Percentiles rank a stretch among this genome's conserved stretches.
Evolutionary conservation across 352 stramenopile species (phyloP).

Genomic region (Aphanomyces invadans): DNA sequence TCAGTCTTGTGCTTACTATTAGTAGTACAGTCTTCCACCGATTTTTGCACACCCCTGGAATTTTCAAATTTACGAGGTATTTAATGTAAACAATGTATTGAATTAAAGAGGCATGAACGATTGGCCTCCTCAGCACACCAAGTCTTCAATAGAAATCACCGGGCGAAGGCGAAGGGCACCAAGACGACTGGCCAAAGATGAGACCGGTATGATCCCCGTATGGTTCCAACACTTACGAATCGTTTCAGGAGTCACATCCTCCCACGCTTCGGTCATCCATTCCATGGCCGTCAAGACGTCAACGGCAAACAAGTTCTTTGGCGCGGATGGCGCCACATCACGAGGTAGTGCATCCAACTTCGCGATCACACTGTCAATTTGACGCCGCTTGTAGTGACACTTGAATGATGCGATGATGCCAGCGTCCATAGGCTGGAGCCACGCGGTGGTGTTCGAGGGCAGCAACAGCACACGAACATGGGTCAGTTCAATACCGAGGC

Average conservation of each 20-base stretch:
- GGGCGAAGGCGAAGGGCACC: not conserved
- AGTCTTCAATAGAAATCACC: not conserved
- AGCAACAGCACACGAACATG: not conserved
- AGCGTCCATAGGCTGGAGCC: not conserved
- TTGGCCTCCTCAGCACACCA: not conserved
- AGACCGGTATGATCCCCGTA: not conserved
- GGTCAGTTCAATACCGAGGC: not conserved
- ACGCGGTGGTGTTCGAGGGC: not conserved
- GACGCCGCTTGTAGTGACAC: not conserved
- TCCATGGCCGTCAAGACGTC: not conserved
- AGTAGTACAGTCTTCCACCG: not conserved
- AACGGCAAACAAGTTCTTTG: not conserved
- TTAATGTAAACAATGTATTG: not conserved
- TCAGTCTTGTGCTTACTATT: no score
- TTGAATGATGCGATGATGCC: conserved; percentile 5
- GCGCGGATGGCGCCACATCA: not conserved
- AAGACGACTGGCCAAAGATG: not conserved
- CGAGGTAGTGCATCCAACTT: not conserved
- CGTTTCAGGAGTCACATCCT: not conserved
- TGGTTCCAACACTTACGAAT: not conserved
- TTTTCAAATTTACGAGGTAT: not conserved
- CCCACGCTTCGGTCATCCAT: not conserved
- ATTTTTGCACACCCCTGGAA: not conserved
- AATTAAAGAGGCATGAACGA: not conserved
- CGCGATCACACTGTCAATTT: not conserved